Conservation (phyloP, 371 early-diverging fungal species). For the Encephalitozoon hellem region DNA sequence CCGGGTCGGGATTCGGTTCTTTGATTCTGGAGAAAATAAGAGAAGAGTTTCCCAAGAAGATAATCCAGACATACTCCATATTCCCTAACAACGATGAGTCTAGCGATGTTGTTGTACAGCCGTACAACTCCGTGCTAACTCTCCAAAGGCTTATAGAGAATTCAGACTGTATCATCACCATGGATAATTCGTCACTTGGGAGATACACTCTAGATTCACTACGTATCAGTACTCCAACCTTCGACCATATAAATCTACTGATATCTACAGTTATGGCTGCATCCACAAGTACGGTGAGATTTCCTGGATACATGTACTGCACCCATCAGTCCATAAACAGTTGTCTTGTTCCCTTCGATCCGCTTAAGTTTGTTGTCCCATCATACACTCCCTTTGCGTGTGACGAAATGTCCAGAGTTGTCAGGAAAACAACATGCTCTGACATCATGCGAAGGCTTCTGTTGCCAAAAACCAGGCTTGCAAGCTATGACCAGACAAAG, state of each 20-base stretch:
- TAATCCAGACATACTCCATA: conserved; percentile 93
- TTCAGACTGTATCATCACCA: conserved; percentile 74
- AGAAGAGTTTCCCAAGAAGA: conserved; percentile 84
- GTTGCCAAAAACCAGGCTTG: conserved; percentile 50
- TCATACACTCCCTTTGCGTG: conserved; percentile 82
- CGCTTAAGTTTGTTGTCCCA: conserved; percentile 88
- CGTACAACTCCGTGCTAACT: conserved; percentile 91
- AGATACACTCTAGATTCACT: conserved; percentile 81
- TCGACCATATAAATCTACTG: conserved; percentile 87
- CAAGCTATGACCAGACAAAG: conserved; percentile 46
- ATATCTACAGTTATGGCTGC: conserved; percentile 88
- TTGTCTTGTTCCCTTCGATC: conserved; percentile 80
- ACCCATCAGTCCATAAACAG: conserved; percentile 85
- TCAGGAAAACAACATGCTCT: conserved; percentile 47
- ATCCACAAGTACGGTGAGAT: conserved; percentile 87
- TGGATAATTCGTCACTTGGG: conserved; percentile 64
- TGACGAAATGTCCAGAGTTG: conserved; percentile 13
- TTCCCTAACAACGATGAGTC: conserved; percentile 92
- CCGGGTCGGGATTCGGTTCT: conserved; percentile 85
- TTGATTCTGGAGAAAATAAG: conserved; percentile 73
- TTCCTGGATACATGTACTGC: conserved; percentile 96
- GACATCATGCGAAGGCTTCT: conserved; percentile 61
- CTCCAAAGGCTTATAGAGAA: conserved; percentile 76
- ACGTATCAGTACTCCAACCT: conserved; percentile 79
- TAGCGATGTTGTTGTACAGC: conserved; percentile 96